phyloP scores from a whole-genome alignment of 495 filamentous ascomycete genomes.

The Penicillium alfredii region DNA sequence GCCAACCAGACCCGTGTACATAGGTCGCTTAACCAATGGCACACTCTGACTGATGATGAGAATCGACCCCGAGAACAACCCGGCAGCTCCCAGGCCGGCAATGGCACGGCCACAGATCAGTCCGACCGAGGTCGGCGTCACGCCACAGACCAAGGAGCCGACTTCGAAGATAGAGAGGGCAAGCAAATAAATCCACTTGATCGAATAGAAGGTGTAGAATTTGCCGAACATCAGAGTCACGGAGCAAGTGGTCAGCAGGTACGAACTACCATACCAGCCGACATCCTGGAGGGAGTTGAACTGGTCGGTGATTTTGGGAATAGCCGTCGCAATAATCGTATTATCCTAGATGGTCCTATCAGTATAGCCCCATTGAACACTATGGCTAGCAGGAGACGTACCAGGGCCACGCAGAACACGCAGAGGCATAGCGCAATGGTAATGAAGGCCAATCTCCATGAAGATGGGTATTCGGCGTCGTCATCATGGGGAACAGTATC shows the following conservation, averaged over 20 bases:
- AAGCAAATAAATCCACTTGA: constrained; percentile 65
- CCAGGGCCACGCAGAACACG: constrained; percentile 61
- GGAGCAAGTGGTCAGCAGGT: constrained; percentile 66
- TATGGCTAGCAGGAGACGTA: constrained; percentile 23
- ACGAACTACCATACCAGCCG: constrained; percentile 71
- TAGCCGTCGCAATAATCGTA: constrained; percentile 80
- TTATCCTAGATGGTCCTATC: constrained; percentile 47
- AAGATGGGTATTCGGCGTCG: constrained; percentile 43
- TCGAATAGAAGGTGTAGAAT: constrained; percentile 71
- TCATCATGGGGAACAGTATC: constrained; percentile 23
- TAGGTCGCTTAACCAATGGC: constrained; percentile 62
- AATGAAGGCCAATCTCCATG: constrained; percentile 49
- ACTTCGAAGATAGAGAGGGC: constrained; percentile 77
- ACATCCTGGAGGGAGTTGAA: constrained; percentile 72
- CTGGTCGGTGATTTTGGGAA: constrained; percentile 74
- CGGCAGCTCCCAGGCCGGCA: constrained; percentile 77
- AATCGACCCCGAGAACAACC: constrained; percentile 75
- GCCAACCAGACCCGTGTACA: constrained; percentile 69
- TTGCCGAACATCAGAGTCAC: constrained; percentile 72
- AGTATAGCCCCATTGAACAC: neutral
- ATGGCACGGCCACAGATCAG: constrained; percentile 83
- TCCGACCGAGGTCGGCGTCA: constrained; percentile 64
- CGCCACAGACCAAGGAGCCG: constrained; percentile 78
- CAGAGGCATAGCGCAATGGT: constrained; percentile 55
- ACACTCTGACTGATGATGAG: constrained; percentile 74